These are phyloP conservation scores for Monilinia aucupariae DNA, from an alignment of 2,329 filamentous ascomycete genomes.

Conservation along the genomic window DNA sequence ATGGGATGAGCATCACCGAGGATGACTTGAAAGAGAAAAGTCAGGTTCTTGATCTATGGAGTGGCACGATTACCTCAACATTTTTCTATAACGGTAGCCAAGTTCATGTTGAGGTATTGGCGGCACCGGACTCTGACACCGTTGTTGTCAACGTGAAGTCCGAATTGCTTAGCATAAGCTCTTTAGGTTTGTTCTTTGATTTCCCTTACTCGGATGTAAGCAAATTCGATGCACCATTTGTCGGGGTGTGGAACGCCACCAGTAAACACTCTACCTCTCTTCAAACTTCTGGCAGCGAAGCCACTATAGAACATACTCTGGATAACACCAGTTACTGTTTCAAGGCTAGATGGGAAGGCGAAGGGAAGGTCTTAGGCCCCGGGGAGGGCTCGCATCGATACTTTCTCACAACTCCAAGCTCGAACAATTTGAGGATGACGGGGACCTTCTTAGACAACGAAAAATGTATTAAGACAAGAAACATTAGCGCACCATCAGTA, in stretches of 20 bases:
- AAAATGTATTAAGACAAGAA: not conserved
- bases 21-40: slow-evolving; percentile 31
- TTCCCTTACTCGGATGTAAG: slow-evolving; percentile 41
- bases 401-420: slow-evolving; percentile 17
- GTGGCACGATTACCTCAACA: slow-evolving; percentile 38
- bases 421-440: not conserved
- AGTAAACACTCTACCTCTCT: slow-evolving; percentile 38
- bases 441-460: not conserved
- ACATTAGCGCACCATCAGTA: not conserved
- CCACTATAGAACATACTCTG: slow-evolving; percentile 38
- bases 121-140: slow-evolving; percentile 39
- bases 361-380: slow-evolving; percentile 21
- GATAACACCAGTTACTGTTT: slow-evolving; percentile 39
- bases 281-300: slow-evolving; percentile 20
- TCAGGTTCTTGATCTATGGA: slow-evolving; percentile 39
- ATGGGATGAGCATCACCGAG: slow-evolving; percentile 32
- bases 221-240: slow-evolving; percentile 42
- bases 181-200: slow-evolving; percentile 39
- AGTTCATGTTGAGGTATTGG: slow-evolving; percentile 38
- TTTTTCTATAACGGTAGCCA: slow-evolving; percentile 35
- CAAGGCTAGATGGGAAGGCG: slow-evolving; percentile 23
- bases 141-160: slow-evolving; percentile 39
- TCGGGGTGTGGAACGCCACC: slow-evolving; percentile 39
- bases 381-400: slow-evolving; percentile 25
- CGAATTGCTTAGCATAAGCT: slow-evolving; percentile 33